phyloP scores from a whole-genome alignment of 106 monocot species.

The Dactylorhiza incarnata region DNA sequence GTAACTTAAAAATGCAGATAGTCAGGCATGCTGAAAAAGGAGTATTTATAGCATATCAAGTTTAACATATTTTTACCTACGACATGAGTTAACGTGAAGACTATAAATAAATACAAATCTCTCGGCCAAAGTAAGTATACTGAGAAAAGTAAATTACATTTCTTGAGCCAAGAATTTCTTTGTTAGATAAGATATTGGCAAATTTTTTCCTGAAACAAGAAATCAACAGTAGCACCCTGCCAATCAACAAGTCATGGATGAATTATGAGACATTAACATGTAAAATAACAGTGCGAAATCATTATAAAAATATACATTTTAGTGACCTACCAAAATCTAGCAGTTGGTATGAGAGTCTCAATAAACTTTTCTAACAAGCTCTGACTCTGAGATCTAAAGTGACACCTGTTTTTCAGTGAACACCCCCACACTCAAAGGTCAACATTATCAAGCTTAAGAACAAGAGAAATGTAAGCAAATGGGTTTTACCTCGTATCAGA shows the following conservation, averaged over 20 bases:
- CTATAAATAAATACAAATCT: not conserved
- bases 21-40: conserved; percentile 10
- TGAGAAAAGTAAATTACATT: conserved; percentile 35
- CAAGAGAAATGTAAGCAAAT: not conserved
- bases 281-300: not conserved
- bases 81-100: not conserved
- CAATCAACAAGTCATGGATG: conserved; percentile 2
- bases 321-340: conserved; percentile 65
- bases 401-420: conserved; percentile 31
- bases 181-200: conserved; percentile 39
- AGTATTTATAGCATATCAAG: not conserved
- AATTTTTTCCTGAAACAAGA: conserved; percentile 82
- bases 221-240: conserved; percentile 61
- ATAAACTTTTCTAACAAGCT: conserved; percentile 56
- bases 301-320: not conserved
- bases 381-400: conserved; percentile 18
- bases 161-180: conserved; percentile 81
- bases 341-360: conserved; percentile 45
- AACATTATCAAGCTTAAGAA: not conserved
- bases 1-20: conserved; percentile 31
- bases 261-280: not conserved
- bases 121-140: not conserved
- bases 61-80: not conserved
- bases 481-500: conserved; percentile 35
- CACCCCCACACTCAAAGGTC: not conserved